These are phyloP conservation scores for Caulochytrium protostelioides DNA, from an alignment of 371 early-diverging fungal species.

Conservation along the genomic window DNA sequence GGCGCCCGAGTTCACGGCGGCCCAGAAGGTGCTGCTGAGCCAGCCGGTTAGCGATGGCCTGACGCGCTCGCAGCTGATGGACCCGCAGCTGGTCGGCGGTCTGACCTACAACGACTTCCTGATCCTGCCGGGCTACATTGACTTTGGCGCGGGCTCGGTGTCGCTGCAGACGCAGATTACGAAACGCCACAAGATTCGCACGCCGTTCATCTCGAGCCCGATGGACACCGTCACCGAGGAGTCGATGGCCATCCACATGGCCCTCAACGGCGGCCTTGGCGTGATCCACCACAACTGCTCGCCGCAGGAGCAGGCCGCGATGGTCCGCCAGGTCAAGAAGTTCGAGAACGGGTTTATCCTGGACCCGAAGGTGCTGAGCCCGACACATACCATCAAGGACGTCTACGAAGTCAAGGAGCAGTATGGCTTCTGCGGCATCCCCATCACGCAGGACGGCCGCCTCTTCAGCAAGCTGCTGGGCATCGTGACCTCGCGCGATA, in stretches of 20 bases:
- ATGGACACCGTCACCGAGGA: conserved; percentile 87
- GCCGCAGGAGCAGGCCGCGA: conserved; percentile 78
- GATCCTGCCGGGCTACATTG: conserved; percentile 83
- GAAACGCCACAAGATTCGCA: conserved; percentile 61
- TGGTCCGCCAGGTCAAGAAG: conserved; percentile 93
- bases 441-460: conserved; percentile 73
- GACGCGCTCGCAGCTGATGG: conserved; percentile 46
- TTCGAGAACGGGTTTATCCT: conserved; percentile 95
- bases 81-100: conserved; percentile 50
- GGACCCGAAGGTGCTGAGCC: conserved; percentile 72
- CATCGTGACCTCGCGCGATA: conserved; percentile 87
- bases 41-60: conserved; percentile 41
- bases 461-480: conserved; percentile 74
- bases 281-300: conserved; percentile 93
- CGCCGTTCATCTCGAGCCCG: conserved; percentile 79
- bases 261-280: conserved; percentile 87
- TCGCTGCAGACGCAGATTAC: conserved; percentile 55
- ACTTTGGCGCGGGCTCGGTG: conserved; percentile 65
- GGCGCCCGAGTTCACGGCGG: too few species aligned
- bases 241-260: conserved; percentile 87
- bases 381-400: conserved; percentile 61
- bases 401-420: conserved; percentile 62
- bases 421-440: conserved; percentile 88
- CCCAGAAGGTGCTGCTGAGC: background rate
- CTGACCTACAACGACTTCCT: conserved; percentile 94